Evolutionary conservation across 2,329 filamentous ascomycete species (phyloP), one percentile per base, ranked within the genome.

Genomic region (Xylariaceae sp.): DNA sequence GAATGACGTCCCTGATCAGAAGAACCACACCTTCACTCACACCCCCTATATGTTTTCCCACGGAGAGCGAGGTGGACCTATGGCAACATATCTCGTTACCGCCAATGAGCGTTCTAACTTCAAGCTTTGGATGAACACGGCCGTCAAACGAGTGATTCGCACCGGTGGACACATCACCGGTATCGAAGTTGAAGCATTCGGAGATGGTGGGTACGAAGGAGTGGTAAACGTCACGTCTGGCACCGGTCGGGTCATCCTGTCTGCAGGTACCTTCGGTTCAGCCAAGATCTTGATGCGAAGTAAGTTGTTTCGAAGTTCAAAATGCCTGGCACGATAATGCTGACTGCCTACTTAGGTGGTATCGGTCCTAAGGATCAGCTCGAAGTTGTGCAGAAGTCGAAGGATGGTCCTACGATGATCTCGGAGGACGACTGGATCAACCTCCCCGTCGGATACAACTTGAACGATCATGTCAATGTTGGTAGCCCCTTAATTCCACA

Each of bases 251-350:
- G 86, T 90, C 50, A 82, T 90, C 65, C 75, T 90, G 37, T 82
- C 88, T 15, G 83, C 86, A 1, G 88, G 88, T 52, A 77, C 87
- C 1, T 88, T 90, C 62, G 86, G 86, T n/a, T 85, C 85, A 1
- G 78, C 86, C 11, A 88, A 88, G 73, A 76, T 91, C 52, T 79
- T 90, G 2, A 78, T 89, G 73, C 80, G 86, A 67, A 87, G 83
- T 74, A 82, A 68, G 67, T 60, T 35, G 7, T 30, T 23, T 3
- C 30, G 34, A 30, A 13, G 11, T 44, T 39, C 30, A 51, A 41
- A 13, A 8, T 9, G 30, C 6, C n/a, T 8, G 11, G 2, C 7
- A 56, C 61, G 37, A 39, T 3, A 3, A 48, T 58, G 17, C 66
- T 69, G 44, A 69, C 58, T 13, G 13, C 3, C 18, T 48, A n/a